Conservation (phyloP, 2,329 filamentous ascomycete genomes). For the Trichoderma breve region DNA sequence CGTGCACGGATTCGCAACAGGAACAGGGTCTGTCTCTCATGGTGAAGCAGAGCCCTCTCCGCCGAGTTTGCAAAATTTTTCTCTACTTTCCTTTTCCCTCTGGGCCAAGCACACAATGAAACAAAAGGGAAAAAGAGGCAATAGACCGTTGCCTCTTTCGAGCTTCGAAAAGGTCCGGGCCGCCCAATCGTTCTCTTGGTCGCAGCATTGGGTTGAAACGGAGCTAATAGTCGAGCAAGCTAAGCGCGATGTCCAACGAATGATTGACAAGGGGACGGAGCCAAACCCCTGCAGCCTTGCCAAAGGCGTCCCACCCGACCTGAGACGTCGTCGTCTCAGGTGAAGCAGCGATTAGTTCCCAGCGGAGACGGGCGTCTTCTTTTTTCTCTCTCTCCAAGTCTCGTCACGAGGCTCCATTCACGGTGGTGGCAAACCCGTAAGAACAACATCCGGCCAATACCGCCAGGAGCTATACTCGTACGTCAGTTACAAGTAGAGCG, state of each 20-base stretch:
- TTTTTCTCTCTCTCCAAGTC: background rate
- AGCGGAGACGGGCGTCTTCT: constrained; percentile 13
- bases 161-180: constrained; percentile 7
- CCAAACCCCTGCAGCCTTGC: constrained; percentile 20
- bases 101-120: background rate
- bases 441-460: background rate
- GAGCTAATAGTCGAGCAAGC: constrained; percentile 7
- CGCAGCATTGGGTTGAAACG: constrained; percentile 19
- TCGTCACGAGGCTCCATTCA: background rate
- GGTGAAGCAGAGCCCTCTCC: background rate
- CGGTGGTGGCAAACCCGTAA: background rate
- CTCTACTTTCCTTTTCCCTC: background rate
- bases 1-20: constrained; percentile 4
- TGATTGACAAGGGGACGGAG: constrained; percentile 2
- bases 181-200: background rate
- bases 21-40: background rate
- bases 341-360: constrained; percentile 19
- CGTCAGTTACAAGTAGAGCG: background rate
- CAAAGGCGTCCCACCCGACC: constrained; percentile 19
- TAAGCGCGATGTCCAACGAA: constrained; percentile 6
- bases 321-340: constrained; percentile 27
- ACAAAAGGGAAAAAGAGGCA: background rate
- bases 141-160: background rate
- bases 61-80: background rate
- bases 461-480: background rate